Evolutionary conservation across 345 rosid species (phyloP).

Genomic region (Schrenkiella parvula): DNA sequence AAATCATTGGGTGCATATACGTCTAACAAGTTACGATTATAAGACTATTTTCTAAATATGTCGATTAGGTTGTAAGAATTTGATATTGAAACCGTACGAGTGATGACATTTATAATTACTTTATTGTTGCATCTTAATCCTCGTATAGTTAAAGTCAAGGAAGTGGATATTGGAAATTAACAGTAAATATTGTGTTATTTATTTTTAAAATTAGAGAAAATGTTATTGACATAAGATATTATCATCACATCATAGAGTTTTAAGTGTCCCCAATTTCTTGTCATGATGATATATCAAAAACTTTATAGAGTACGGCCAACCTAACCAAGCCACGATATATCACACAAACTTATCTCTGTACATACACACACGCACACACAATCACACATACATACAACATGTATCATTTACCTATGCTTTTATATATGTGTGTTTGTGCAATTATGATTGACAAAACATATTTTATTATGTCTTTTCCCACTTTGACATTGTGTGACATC

Average conservation of each 20-base stretch:
- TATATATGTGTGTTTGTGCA: slow-evolving; percentile 1
- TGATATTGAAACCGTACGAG: background rate
- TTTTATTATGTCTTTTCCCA: slow-evolving; percentile 21
- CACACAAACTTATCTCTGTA: slow-evolving; percentile 9
- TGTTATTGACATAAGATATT: slow-evolving; percentile 12
- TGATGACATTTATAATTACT: background rate
- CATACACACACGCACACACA: background rate
- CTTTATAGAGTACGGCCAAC: slow-evolving; percentile 38
- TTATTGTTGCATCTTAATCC: background rate
- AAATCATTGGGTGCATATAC: background rate
- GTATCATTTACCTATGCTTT: background rate
- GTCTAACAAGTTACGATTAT: background rate
- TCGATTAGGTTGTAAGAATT: background rate
- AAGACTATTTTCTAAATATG: background rate
- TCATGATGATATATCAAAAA: slow-evolving; percentile 20
- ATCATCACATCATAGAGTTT: slow-evolving; percentile 28
- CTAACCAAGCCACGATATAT: slow-evolving; percentile 18
- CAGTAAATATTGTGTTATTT: background rate
- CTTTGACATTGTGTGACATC: slow-evolving; percentile 17
- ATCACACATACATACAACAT: background rate
- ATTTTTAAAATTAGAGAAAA: background rate
- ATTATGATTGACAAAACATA: slow-evolving; percentile 4
- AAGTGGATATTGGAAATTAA: background rate
- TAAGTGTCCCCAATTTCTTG: slow-evolving; percentile 24
- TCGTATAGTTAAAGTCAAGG: background rate